Evolutionary conservation across 345 rosid genomes (phyloP).

Genomic region (Pistacia integerrima): DNA sequence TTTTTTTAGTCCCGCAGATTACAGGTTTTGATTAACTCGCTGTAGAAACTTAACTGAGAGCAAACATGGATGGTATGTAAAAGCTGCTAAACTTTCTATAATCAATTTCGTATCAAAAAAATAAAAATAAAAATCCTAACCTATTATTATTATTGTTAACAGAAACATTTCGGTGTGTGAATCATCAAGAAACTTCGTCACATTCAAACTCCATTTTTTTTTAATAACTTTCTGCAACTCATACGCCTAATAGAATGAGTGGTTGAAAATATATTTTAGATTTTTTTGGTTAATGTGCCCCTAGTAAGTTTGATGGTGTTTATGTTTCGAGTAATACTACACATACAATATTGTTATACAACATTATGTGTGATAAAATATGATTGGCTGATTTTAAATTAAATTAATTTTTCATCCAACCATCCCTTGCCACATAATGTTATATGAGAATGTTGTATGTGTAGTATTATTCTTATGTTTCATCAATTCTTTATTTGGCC

Average conservation of each 20-base stretch:
- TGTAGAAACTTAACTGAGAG: constrained; percentile 13
- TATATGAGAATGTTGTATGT: too few species aligned
- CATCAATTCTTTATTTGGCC: neutral
- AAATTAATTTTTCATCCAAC: too few species aligned
- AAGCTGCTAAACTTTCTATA: neutral
- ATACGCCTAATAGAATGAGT: neutral
- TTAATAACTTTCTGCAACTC: neutral
- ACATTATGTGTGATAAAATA: too few species aligned
- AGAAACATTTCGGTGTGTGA: neutral
- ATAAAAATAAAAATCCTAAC: too few species aligned
- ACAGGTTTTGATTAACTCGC: constrained; percentile 7
- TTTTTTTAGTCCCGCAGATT: constrained; percentile 10
- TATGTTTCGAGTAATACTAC: neutral
- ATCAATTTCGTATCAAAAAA: too few species aligned
- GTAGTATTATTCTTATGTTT: neutral
- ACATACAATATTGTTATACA: too few species aligned
- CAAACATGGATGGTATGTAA: constrained; percentile 50
- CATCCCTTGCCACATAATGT: too few species aligned
- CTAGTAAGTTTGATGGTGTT: neutral
- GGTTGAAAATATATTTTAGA: neutral
- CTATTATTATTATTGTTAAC: neutral
- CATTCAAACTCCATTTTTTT: neutral
- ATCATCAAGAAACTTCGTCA: neutral
- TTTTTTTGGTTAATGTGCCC: neutral
- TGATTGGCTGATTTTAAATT: too few species aligned